phyloP scores from a whole-genome alignment of 2,329 filamentous ascomycete species.

The Xylaria sp. region DNA sequence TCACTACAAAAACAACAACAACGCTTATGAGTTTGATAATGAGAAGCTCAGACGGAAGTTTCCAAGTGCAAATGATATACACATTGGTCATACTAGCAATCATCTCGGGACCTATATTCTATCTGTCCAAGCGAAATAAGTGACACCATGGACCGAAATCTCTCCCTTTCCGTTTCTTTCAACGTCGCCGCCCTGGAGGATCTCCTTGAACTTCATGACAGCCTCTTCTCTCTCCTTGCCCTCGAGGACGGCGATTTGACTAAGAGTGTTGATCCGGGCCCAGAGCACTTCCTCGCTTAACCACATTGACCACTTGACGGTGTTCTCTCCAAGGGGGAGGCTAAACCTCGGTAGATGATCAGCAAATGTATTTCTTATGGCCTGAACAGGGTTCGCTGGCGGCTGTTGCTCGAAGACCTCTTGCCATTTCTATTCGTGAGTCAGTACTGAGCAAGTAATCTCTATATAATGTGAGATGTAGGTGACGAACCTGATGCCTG shows the following conservation, averaged over 20 bases:
- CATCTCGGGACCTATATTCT: slow-evolving; percentile 50
- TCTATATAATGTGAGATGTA: not conserved
- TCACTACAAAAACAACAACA: not conserved
- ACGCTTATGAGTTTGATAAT: not conserved
- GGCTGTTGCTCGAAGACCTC: slow-evolving; percentile 70
- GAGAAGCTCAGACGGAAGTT: not conserved
- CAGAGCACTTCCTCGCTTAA: slow-evolving; percentile 69
- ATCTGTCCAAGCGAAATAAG: slow-evolving; percentile 71
- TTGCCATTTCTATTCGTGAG: slow-evolving; percentile 62
- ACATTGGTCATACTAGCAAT: slow-evolving; percentile 19
- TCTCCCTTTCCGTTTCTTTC: slow-evolving; percentile 70
- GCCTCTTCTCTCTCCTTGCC: slow-evolving; percentile 61
- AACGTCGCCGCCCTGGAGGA: slow-evolving; percentile 62
- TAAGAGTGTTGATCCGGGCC: slow-evolving; percentile 72
- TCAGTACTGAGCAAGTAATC: slow-evolving; percentile 15
- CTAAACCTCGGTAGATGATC: slow-evolving; percentile 62
- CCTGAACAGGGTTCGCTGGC: slow-evolving; percentile 61
- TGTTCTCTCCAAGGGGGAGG: slow-evolving; percentile 68
- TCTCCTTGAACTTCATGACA: slow-evolving; percentile 62
- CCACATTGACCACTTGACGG: slow-evolving; percentile 66
- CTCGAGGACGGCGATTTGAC: slow-evolving; percentile 71
- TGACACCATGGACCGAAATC: slow-evolving; percentile 71
- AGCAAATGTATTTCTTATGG: slow-evolving; percentile 56
- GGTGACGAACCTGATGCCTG: slow-evolving; percentile 59
- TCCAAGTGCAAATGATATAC: slow-evolving; percentile 5